Conservation (phyloP, 73 alveolate genomes). For the Blepharisma japonicum region DNA sequence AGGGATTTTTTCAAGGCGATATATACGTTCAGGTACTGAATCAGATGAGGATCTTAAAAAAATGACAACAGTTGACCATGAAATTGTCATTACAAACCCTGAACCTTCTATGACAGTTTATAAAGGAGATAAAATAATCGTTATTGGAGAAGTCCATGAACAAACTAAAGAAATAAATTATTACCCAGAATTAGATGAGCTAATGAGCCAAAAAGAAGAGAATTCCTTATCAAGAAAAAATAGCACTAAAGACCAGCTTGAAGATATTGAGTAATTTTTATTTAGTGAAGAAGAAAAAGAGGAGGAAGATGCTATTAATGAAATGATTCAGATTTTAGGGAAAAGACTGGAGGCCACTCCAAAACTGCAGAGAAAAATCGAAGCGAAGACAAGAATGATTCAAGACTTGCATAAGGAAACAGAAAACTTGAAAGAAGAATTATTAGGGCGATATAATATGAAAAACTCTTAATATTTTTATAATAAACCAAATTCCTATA, state of each 20-base stretch:
- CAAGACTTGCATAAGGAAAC: conserved; percentile 16
- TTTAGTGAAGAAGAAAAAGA: neutral
- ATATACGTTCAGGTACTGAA: no score
- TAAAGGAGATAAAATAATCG: neutral
- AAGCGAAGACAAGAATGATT: neutral
- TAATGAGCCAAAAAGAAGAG: neutral
- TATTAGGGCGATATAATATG: conserved; percentile 32
- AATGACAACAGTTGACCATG: neutral
- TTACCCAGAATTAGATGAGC: neutral
- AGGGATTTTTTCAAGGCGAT: no score
- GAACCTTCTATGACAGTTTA: neutral
- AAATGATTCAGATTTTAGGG: neutral
- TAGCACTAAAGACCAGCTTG: neutral
- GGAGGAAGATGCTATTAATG: neutral
- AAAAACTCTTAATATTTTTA: conserved; percentile 52
- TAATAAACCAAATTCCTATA: conserved; percentile 47
- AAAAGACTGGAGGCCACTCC: neutral
- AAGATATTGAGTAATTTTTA: conserved; percentile 1
- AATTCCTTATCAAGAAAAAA: neutral
- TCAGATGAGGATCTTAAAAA: no score
- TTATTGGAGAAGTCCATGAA: neutral
- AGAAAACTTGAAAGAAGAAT: neutral
- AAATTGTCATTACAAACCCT: conserved; percentile 9
- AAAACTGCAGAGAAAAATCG: conserved; percentile 5
- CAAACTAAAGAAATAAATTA: neutral